Evolutionary conservation across 495 filamentous ascomycete species (phyloP).

Genomic region (Tuber indicum): DNA sequence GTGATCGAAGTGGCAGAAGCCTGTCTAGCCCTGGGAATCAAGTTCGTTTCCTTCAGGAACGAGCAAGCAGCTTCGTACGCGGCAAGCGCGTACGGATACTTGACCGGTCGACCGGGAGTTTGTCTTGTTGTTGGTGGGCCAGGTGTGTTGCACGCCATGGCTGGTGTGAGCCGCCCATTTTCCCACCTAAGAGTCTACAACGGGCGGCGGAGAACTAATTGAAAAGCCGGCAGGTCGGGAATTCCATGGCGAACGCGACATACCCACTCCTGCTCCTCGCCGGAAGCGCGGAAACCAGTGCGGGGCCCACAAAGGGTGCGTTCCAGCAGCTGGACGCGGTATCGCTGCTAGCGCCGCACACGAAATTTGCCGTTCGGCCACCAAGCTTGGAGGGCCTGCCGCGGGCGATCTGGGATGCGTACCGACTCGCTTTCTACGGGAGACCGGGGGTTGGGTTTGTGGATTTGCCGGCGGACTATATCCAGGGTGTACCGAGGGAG

Average conservation of each 20-base stretch:
- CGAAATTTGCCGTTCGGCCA: slow-evolving; percentile 53
- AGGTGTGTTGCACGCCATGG: slow-evolving; percentile 57
- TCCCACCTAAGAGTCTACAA: not conserved
- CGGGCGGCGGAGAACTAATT: slow-evolving; percentile 16
- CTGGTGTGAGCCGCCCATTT: slow-evolving; percentile 48
- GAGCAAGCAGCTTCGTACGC: slow-evolving; percentile 62
- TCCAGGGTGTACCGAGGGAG: slow-evolving; percentile 38
- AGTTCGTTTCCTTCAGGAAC: slow-evolving; percentile 61
- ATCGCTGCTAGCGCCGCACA: slow-evolving; percentile 53
- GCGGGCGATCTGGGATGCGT: slow-evolving; percentile 51
- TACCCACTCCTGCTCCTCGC: slow-evolving; percentile 57
- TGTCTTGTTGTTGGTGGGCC: slow-evolving; percentile 62
- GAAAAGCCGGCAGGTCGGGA: slow-evolving; percentile 48
- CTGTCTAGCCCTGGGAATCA: slow-evolving; percentile 56
- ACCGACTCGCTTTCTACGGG: slow-evolving; percentile 54
- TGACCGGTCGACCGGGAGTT: slow-evolving; percentile 57
- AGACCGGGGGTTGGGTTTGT: slow-evolving; percentile 56
- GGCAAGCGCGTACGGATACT: slow-evolving; percentile 58
- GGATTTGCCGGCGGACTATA: slow-evolving; percentile 58
- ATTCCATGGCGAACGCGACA: slow-evolving; percentile 51
- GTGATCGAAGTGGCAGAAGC: slow-evolving; percentile 61
- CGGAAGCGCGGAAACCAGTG: slow-evolving; percentile 52
- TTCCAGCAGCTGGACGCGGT: slow-evolving; percentile 61
- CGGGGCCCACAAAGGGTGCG: slow-evolving; percentile 52
- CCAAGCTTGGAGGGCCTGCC: slow-evolving; percentile 50